Percentiles rank a stretch among this genome's conserved stretches.
These are phyloP conservation scores for Pyricularia pennisetigena DNA, from an alignment of 2,329 filamentous ascomycete species.

Conservation along the genomic window DNA sequence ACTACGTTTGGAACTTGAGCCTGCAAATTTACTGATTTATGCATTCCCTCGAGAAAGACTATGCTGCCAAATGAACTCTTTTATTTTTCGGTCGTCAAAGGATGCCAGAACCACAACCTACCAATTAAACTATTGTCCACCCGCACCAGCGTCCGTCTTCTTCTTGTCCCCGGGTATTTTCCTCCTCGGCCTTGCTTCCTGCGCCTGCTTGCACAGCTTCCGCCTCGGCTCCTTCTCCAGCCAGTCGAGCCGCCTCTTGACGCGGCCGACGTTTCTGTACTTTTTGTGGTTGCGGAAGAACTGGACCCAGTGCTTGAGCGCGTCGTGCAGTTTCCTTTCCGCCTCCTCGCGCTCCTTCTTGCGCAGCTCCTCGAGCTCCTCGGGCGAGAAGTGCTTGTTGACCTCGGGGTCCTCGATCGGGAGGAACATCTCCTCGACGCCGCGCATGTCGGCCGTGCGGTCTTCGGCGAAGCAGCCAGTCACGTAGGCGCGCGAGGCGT, in stretches of 20 bases:
- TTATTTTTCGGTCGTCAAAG: too few species aligned
- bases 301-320: slow-evolving; percentile 69
- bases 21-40: neutral
- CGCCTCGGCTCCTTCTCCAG: slow-evolving; percentile 31
- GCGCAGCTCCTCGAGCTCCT: slow-evolving; percentile 41
- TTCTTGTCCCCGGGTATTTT: slow-evolving; percentile 42
- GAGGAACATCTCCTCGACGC: slow-evolving; percentile 78
- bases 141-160: slow-evolving; percentile 4
- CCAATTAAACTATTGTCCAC: neutral
- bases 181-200: slow-evolving; percentile 44
- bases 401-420: slow-evolving; percentile 52
- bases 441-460: slow-evolving; percentile 71
- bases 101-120: neutral
- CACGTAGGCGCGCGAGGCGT: slow-evolving; percentile 81
- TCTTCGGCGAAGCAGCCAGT: slow-evolving; percentile 90
- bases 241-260: slow-evolving; percentile 53
- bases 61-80: neutral
- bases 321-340: slow-evolving; percentile 51
- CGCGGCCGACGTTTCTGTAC: slow-evolving; percentile 71
- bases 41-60: neutral
- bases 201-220: slow-evolving; percentile 61
- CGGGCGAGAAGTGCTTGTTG: slow-evolving; percentile 46
- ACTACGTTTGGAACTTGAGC: neutral
- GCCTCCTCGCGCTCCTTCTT: slow-evolving; percentile 58
- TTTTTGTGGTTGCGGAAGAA: slow-evolving; percentile 75